A percentile compares a stretch with the other conserved stretches of the same genome.
These are phyloP conservation scores for Carex parvula DNA, from an alignment of 176 grass and related monocot genomes.

Conservation along the genomic window DNA sequence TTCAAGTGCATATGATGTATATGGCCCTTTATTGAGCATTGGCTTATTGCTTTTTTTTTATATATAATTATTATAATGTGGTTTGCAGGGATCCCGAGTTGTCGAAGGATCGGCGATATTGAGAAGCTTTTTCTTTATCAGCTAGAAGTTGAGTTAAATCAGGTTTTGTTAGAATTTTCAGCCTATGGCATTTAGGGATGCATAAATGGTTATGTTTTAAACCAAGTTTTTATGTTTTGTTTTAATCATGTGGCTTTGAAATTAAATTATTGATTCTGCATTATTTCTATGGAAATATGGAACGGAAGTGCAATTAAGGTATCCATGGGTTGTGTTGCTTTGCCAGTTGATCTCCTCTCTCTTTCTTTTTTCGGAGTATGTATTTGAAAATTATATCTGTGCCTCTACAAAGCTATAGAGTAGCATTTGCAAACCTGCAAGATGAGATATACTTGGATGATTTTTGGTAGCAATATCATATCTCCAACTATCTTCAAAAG, in stretches of 20 bases:
- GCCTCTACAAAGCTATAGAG: neutral
- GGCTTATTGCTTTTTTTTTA: neutral
- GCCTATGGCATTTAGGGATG: conserved; percentile 5
- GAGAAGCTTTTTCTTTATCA: conserved; percentile 14
- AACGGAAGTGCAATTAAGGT: neutral
- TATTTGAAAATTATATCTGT: neutral
- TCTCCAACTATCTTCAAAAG: neutral
- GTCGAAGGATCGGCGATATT: conserved; percentile 37
- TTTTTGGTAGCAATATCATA: neutral
- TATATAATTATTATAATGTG: conserved; percentile 4
- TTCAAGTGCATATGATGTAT: neutral
- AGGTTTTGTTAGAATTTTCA: conserved; percentile 27
- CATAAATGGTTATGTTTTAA: conserved; percentile 22
- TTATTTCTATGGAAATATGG: neutral
- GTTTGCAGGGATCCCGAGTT: conserved; percentile 61
- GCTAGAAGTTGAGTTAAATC: neutral
- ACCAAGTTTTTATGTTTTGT: neutral
- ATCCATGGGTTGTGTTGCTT: neutral
- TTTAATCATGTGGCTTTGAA: neutral
- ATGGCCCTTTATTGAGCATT: neutral
- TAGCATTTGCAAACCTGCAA: neutral
- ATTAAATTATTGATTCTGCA: conserved; percentile 3
- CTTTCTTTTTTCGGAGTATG: neutral
- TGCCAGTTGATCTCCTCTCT: neutral
- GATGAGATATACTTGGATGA: neutral